Evolutionary conservation across 2,329 filamentous ascomycete species (phyloP), one percentile per base, ranked within the genome.

Genomic region (Huntiella moniliformis): DNA sequence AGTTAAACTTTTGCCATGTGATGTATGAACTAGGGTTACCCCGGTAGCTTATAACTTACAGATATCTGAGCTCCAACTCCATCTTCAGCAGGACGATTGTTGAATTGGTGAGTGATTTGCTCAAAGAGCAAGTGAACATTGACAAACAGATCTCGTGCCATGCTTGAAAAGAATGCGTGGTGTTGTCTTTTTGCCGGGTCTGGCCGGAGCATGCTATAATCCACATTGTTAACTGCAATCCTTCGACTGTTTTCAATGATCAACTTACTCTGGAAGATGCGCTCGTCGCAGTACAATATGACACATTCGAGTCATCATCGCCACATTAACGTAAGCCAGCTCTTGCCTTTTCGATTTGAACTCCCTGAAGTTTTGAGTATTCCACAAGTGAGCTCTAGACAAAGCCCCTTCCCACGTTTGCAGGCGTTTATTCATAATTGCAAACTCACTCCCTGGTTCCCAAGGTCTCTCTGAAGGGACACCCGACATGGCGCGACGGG

Each of bases 281-380:
- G 68, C 64, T 45, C 68, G 67, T 13, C 71, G 64, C 16, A 73
- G 57, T 11, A 74, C 65, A 45, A 74, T 73, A 48, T 74, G 71
- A 54, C 70, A 73, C 4, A 74, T 63, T 3, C 70, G 64, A 2
- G 68, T 64, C 45, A 70, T 66, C 60, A 72, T 72, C 3, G 70
- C 72, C 4, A 73, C 64, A 37, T 67, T 67, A 8, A 73, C 60
- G 53, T 74, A 74, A 1, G 66, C 69, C 52, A 74, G 50, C 43
- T 74, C 70, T 44, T 68, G 61, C 2, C 61, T 61, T n/a, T 65
- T 61, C 0, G 61, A 56, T 51, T 69, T 70, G 53, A 71, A 65
- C 0, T 62, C 58, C 22, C 62, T 61, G 4, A 73, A 53, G 3
- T 63, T 56, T 16, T 59, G 55, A 11, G 52, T 57, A 45, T 61